Evolutionary conservation across 2,329 filamentous ascomycete genomes (phyloP).

Genomic region (Sclerotiophoma versabilis): DNA sequence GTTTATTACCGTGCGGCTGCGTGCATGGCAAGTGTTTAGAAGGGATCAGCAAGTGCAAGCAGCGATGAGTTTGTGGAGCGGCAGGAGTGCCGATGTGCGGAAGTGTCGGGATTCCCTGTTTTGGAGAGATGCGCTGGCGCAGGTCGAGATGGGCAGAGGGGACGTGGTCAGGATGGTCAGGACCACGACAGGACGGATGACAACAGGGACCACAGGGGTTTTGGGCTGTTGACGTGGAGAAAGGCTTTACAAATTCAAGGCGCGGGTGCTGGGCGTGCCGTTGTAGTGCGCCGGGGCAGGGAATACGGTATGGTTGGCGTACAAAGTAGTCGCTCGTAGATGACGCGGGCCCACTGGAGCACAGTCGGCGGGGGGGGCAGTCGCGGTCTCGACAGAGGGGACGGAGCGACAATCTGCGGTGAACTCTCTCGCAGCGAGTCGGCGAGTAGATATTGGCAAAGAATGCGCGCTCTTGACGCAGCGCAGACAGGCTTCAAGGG

Average conservation of each 20-base stretch:
- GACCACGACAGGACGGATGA: constrained; percentile 28
- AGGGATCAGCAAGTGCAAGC: constrained; percentile 34
- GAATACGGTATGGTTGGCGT: constrained; percentile 17
- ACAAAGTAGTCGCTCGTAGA: constrained; percentile 27
- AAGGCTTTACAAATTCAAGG: constrained; percentile 25
- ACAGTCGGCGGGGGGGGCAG: constrained; percentile 30
- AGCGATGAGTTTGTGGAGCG: constrained; percentile 35
- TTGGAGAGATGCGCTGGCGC: constrained; percentile 37
- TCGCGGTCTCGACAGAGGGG: constrained; percentile 13
- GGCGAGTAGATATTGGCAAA: constrained; percentile 17
- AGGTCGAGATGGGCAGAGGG: constrained; percentile 14
- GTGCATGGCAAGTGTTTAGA: constrained; percentile 35
- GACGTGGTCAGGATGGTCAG: constrained; percentile 33
- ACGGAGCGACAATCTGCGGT: constrained; percentile 1
- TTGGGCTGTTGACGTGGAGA: constrained; percentile 21
- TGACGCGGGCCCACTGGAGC: constrained; percentile 35
- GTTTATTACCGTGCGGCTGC: constrained; percentile 28
- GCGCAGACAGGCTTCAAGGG: constrained; percentile 1
- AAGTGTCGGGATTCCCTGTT: constrained; percentile 44
- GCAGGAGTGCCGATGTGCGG: constrained; percentile 38
- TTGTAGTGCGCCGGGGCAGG: constrained; percentile 18
- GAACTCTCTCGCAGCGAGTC: constrained; percentile 7
- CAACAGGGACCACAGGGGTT: constrained; percentile 40
- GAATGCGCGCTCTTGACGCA: constrained; percentile 13
- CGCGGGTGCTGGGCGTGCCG: constrained; percentile 20